phyloP scores from a whole-genome alignment of 176 grass and related monocot genomes.

The Luzula sylvatica region DNA sequence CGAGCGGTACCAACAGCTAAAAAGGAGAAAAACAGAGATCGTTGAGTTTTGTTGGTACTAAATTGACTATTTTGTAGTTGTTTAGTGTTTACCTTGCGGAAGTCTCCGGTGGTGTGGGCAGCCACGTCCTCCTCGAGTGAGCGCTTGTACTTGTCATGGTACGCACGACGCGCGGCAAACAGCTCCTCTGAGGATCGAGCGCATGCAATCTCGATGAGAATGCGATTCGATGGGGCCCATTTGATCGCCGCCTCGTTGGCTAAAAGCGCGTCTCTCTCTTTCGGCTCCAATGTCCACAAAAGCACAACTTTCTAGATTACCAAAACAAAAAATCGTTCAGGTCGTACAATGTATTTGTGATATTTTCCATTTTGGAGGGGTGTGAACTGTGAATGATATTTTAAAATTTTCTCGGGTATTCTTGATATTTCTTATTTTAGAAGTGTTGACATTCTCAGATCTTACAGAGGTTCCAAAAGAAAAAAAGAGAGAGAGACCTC shows the following conservation, averaged over 20 bases:
- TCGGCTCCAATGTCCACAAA: constrained; percentile 72
- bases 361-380: neutral
- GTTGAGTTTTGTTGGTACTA: too few species aligned
- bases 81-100: constrained; percentile 94
- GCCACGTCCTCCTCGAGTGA: constrained; percentile 93
- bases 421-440: neutral
- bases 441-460: too few species aligned
- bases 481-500: constrained; percentile 51
- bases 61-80: too few species aligned
- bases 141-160: constrained; percentile 72
- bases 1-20: constrained; percentile 80
- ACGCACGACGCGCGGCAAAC: constrained; percentile 49
- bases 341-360: neutral
- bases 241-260: constrained; percentile 66
- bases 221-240: constrained; percentile 54
- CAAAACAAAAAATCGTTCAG: neutral
- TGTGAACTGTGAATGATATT: neutral
- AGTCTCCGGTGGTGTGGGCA: constrained; percentile 54
- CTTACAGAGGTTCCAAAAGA: too few species aligned
- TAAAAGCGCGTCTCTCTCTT: constrained; percentile 78
- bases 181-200: constrained; percentile 42
- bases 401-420: neutral
- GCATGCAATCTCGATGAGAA: constrained; percentile 82
- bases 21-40: neutral
- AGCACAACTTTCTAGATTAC: constrained; percentile 49